These are phyloP conservation scores for Quercus glauca DNA, from an alignment of 306 rosid species.

Conservation along the genomic window DNA sequence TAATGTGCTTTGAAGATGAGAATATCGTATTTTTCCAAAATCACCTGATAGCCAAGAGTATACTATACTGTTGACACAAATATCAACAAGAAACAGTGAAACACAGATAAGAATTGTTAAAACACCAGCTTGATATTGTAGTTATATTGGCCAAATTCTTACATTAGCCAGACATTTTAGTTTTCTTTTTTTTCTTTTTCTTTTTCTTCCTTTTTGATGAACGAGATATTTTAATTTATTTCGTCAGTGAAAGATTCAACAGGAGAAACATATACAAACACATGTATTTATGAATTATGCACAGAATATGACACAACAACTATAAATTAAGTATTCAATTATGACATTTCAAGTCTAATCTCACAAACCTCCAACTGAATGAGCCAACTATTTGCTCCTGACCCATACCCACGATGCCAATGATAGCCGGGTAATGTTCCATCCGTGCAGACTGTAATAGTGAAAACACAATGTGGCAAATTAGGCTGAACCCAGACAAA, in stretches of 20 bases:
- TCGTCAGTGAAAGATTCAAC: neutral
- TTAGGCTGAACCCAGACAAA: constrained; percentile 19
- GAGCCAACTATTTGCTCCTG: constrained; percentile 88
- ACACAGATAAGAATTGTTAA: neutral
- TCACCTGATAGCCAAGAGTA: neutral
- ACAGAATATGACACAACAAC: neutral
- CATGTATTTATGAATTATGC: neutral
- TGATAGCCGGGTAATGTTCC: constrained; percentile 95
- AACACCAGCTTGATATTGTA: neutral
- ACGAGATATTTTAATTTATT: neutral
- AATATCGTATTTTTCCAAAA: neutral
- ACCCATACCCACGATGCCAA: constrained; percentile 77
- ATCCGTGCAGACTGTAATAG: constrained; percentile 79
- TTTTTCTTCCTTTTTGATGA: too few relatives aligned
- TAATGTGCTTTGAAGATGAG: neutral
- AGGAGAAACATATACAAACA: neutral
- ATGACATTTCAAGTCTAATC: neutral
- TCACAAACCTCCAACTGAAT: constrained; percentile 88
- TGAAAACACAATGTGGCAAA: neutral
- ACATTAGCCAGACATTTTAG: neutral
- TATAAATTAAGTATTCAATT: neutral
- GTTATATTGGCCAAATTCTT: neutral
- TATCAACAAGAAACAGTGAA: neutral
- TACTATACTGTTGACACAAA: neutral
- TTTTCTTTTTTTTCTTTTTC: too few relatives aligned